Base-by-base conservation (phyloP, 148 eudicot species). In the Arctostaphylos glauca region DNA sequence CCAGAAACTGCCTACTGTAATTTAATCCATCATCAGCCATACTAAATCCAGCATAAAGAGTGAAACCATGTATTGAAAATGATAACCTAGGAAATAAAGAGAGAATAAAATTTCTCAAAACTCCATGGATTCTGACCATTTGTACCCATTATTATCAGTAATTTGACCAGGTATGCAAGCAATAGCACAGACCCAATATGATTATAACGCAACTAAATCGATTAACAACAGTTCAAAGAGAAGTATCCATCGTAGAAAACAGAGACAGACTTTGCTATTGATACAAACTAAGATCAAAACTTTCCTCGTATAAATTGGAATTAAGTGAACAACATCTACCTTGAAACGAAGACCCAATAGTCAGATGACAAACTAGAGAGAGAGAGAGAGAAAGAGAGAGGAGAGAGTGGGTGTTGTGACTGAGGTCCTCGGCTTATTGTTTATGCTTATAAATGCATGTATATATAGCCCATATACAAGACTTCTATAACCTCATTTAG, bases 251-350 rank as follows among this genome's bases (percentile, higher is more conserved):
- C 10, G 12, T 74, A 74, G 18, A 48, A 41, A 13, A n/a, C 9
- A 31, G 4, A 19, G 1, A 19, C 16, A 47, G 53, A 16, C 15
- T 15, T 9, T n/a, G 23, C 5, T 2, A 16, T 74, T 16, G 31
- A 47, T 47, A 48, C 6, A 9, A 44, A 31, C 1, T 31, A 31
- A 47, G 14, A 74, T 46, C 5, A 73, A 47, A 47, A 41, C 6
- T 44, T 47, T 49, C 19, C 50, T 47, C 38, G 9, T 44, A 44
- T 44, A 18, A 43, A 15, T 48, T 21, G 56, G 21, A 74, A 74
- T 47, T 49, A n/a, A 41, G n/a, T 41, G 59, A 76, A 76, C 78
- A 49, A 6, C 43, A 52, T 21, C 2, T 76, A 76, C 78, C 78
- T 76, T 58, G 25, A 31, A 66, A 18, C 3, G 21, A 9, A 12